Conservation (phyloP, 2,329 filamentous ascomycete genomes). For the Cytospora paraplurivora region DNA sequence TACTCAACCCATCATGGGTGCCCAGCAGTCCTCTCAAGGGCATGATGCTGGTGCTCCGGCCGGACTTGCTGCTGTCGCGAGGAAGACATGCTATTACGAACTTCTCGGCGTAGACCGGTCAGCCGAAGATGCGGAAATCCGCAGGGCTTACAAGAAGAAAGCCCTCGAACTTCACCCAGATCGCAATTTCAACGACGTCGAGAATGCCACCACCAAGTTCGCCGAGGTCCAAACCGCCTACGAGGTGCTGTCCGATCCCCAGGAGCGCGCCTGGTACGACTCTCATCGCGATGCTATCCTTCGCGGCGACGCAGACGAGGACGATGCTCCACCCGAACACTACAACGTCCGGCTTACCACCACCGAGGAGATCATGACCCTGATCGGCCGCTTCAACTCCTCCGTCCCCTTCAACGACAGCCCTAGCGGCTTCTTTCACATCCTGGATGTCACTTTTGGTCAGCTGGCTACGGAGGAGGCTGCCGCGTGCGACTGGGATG, state of each 20-base stretch:
- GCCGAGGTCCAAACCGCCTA: conserved; percentile 93
- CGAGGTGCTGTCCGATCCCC: conserved; percentile 91
- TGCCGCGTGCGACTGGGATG: conserved; percentile 70
- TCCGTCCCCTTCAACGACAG: conserved; percentile 79
- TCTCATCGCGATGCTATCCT: conserved; percentile 87
- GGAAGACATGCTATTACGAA: conserved; percentile 83
- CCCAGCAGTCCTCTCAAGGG: conserved; percentile 53
- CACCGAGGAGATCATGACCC: conserved; percentile 72
- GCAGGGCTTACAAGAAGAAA: conserved; percentile 87
- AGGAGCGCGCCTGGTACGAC: conserved; percentile 97
- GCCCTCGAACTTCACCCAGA: conserved; percentile 94
- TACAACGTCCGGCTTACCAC: conserved; percentile 74
- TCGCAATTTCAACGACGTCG: conserved; percentile 84
- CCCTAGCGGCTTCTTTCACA: conserved; percentile 81
- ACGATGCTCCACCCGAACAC: conserved; percentile 40
- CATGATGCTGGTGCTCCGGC: conserved; percentile 33
- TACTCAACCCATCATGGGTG: conserved; percentile 49
- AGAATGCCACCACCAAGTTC: conserved; percentile 81
- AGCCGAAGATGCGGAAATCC: conserved; percentile 88
- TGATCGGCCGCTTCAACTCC: conserved; percentile 80
- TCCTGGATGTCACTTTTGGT: conserved; percentile 74
- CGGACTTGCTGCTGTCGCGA: conserved; percentile 33
- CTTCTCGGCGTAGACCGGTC: conserved; percentile 72
- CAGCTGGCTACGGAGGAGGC: conserved; percentile 80
- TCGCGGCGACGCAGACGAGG: conserved; percentile 60